phyloP scores from a whole-genome alignment of 192 early-diverging fungal genomes.

The Coemansia brasiliensis region DNA sequence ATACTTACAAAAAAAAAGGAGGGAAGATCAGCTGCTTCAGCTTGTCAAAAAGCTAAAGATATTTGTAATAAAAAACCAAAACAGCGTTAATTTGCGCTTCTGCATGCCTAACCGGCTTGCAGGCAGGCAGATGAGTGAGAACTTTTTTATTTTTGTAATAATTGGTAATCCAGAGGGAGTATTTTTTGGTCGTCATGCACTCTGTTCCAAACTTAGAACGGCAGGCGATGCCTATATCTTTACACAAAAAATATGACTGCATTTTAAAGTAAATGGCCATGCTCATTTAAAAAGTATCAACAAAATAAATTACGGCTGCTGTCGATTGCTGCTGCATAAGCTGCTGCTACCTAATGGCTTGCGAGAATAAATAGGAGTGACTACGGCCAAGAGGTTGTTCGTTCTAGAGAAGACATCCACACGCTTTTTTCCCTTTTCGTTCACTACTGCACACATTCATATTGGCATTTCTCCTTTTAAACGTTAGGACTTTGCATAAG shows the following conservation, averaged over 20 bases:
- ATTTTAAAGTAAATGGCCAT: neutral
- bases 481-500: neutral
- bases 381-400: neutral
- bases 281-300: too few species aligned
- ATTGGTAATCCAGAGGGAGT: conserved; percentile 16
- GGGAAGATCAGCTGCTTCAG: conserved; percentile 10
- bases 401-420: too few species aligned
- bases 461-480: neutral
- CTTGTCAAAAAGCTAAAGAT: conserved; percentile 11
- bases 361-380: conserved; percentile 12
- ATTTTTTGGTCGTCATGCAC: conserved; percentile 8
- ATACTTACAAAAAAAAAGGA: neutral
- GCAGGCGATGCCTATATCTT: conserved; percentile 6
- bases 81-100: neutral
- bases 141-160: conserved; percentile 9
- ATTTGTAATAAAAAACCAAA: conserved; percentile 6
- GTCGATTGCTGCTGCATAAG: conserved; percentile 6
- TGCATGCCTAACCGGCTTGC: conserved; percentile 5
- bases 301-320: neutral
- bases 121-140: neutral
- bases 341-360: conserved; percentile 16
- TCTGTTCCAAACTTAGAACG: conserved; percentile 36
- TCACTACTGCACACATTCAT: neutral
- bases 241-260: conserved; percentile 8
- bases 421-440: neutral